A percentile compares a stretch with the other conserved stretches of the same genome.
phyloP scores from a whole-genome alignment of 1,284 basidiomycete species.

The Moniliella sp. region DNA sequence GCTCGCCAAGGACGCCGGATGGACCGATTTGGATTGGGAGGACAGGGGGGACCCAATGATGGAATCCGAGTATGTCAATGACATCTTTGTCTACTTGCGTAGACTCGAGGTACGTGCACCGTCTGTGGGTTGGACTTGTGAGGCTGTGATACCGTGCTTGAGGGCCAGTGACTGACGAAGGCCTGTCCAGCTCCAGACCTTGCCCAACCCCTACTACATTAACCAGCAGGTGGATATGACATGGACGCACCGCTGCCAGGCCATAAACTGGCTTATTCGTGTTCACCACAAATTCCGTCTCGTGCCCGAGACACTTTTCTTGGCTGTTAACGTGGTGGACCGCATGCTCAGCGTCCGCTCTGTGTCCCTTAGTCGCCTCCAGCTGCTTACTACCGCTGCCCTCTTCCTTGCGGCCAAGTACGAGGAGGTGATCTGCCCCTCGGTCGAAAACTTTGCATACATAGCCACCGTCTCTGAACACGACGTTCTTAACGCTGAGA shows the following conservation, averaged over 20 bases:
- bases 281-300: conserved; percentile 81
- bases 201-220: conserved; percentile 31
- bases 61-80: conserved; percentile 85
- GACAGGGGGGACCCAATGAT: conserved; percentile 85
- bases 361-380: conserved; percentile 74
- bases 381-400: conserved; percentile 79
- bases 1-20: conserved; percentile 39
- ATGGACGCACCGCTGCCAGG: conserved; percentile 47
- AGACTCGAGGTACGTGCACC: conserved; percentile 39
- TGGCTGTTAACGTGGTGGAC: conserved; percentile 83
- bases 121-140: neutral
- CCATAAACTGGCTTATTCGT: conserved; percentile 92
- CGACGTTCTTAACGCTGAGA: conserved; percentile 46
- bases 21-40: conserved; percentile 75
- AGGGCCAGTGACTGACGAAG: too few species aligned
- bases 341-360: conserved; percentile 76
- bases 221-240: conserved; percentile 22
- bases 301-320: conserved; percentile 83
- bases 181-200: conserved; percentile 8
- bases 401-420: conserved; percentile 86
- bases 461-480: conserved; percentile 27
- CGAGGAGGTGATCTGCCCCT: conserved; percentile 82
- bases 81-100: conserved; percentile 82
- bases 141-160: too few species aligned
- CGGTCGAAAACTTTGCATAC: conserved; percentile 57